Base-by-base conservation (phyloP, 345 rosid species). In the Aethionema arabicum region DNA sequence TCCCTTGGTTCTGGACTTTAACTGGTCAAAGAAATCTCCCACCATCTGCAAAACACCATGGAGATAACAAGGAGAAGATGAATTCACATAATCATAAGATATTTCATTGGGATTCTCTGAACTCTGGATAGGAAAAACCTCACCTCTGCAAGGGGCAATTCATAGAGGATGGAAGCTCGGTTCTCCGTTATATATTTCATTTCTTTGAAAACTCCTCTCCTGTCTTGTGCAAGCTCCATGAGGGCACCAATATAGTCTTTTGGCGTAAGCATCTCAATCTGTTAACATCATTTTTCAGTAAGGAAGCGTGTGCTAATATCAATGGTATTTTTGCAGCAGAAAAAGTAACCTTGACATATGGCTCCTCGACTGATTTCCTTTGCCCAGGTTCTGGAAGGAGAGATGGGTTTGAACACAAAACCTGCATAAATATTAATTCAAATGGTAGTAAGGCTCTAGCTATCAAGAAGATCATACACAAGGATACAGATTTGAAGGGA, bases 241-340 rank as follows among this genome's bases (percentile, higher is more conserved):
- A 93, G 89, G 7, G 95, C 70, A 63, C 99, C 99, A 61, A 93
- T 89, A 66, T 76, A 82, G 59, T 93, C 99, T 70, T 93, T 93
- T n/a, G 99, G 97, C 32, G 96, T 85, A 69, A 93, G 90, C 85
- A 93, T 65, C 74, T 89, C 99, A 75, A 93, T 89, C 99, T 93
- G 79, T 59, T 72, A 11, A 50, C 12, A 66, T 55, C 52, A 71
- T 12, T 32, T 59, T 47, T 74, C 60, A 38, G 50, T 54, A 62
- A 75, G 63, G 11, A 52, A 27, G 42, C 32, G 53, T 29, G 54
- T 7, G 12, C 6, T 5, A 10, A 33, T 49, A 50, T 48, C 48
- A 41, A 39, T 13, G 54, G 30, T 33, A 42, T 52, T 16, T 53
- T 4, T 27, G 35, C 14, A 50, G 54, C 59, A 54, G 54, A 64